Conservation (phyloP, 208 protist species). For the Vickermania spadyakhi region DNA sequence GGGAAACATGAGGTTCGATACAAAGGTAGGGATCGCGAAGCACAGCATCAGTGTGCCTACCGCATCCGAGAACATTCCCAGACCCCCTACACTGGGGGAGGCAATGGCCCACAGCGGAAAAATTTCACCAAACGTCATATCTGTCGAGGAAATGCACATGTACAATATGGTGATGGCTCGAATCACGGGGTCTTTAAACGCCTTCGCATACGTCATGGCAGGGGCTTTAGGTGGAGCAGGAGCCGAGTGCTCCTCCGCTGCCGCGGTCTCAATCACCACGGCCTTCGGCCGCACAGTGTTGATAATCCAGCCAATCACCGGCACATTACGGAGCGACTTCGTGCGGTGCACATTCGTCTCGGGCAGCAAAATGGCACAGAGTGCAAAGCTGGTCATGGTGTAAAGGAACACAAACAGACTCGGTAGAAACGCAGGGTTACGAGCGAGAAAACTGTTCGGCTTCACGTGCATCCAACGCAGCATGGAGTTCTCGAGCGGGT, state of each 20-base stretch:
- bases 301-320: not conserved
- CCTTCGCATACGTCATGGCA: conserved; percentile 28
- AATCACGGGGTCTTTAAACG: conserved; percentile 17
- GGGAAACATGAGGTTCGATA: conserved; percentile 39
- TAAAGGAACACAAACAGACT: conserved; percentile 14
- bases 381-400: conserved; percentile 1
- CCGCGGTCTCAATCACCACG: not conserved
- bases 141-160: conserved; percentile 30
- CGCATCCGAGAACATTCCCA: conserved; percentile 19
- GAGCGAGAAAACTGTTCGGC: conserved; percentile 12
- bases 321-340: conserved; percentile 1
- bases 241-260: not conserved
- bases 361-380: conserved; percentile 10
- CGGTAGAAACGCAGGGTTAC: conserved; percentile 46
- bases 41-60: conserved; percentile 31
- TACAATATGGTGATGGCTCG: conserved; percentile 38
- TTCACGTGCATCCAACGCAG: conserved; percentile 20
- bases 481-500: conserved; percentile 23
- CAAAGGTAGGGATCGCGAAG: conserved; percentile 24
- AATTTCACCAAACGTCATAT: conserved; percentile 45
- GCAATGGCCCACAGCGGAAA: conserved; percentile 60
- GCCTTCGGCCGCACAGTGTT: not conserved
- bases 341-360: conserved; percentile 13
- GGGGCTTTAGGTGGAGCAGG: not conserved
- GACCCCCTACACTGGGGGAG: conserved; percentile 16